Percentiles rank a stretch among this genome's conserved stretches.
Conservation (phyloP, 1,284 basidiomycete genomes). For the Uromyces viciae-fabae region DNA sequence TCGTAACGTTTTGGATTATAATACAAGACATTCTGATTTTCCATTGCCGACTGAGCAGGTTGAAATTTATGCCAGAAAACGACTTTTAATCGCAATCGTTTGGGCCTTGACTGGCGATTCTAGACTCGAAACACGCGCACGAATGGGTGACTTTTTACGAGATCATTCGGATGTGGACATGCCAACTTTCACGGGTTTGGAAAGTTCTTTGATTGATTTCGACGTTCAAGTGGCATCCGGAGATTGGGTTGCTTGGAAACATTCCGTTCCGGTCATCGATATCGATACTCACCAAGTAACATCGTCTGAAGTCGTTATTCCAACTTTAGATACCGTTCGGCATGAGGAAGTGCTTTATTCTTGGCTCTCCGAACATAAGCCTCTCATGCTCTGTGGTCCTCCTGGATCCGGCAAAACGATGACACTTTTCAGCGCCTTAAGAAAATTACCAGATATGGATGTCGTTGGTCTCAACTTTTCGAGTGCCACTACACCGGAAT, state of each 20-base stretch:
- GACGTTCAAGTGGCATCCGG: constrained; percentile 82
- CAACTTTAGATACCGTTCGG: constrained; percentile 96
- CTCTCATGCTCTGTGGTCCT: constrained; percentile 95
- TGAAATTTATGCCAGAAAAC: constrained; percentile 83
- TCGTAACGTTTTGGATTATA: constrained; percentile 90
- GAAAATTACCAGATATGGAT: constrained; percentile 97
- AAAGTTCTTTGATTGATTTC: constrained; percentile 84
- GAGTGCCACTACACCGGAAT: constrained; percentile 93
- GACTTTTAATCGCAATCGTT: constrained; percentile 85
- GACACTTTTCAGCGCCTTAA: constrained; percentile 97
- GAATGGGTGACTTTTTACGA: constrained; percentile 83
- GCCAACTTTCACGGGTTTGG: constrained; percentile 65
- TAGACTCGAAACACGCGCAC: constrained; percentile 78
- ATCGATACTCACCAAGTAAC: constrained; percentile 95
- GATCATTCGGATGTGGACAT: constrained; percentile 84
- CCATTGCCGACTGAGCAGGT: constrained; percentile 77
- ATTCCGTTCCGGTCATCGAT: constrained; percentile 86
- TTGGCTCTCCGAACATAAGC: constrained; percentile 98
- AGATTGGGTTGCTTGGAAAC: constrained; percentile 89
- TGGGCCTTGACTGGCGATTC: constrained; percentile 99
- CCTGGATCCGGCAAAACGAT: constrained; percentile 99
- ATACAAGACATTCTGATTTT: constrained; percentile 90
- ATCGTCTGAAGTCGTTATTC: constrained; percentile 91
- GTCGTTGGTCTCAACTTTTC: constrained; percentile 99
- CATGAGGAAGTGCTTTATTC: constrained; percentile 98